Percentiles rank a stretch among this genome's conserved stretches.
Evolutionary conservation across 176 grass and related monocot species (phyloP).

Genomic region (Themeda triandra): DNA sequence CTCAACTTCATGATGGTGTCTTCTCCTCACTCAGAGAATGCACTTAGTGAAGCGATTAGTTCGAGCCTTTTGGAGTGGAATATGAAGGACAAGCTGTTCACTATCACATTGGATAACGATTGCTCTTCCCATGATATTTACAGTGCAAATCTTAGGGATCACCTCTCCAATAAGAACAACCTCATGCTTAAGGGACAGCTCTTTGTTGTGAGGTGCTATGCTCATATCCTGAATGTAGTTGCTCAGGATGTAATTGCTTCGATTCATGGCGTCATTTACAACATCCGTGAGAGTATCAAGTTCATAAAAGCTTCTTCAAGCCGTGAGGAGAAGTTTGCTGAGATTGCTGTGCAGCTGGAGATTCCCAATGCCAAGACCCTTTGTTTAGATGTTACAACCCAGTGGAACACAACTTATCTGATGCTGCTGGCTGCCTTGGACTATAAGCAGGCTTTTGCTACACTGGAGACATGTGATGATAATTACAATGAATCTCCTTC

Average conservation of each 20-base stretch:
- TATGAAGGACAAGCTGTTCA: constrained; percentile 81
- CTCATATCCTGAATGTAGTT: constrained; percentile 60
- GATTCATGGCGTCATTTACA: constrained; percentile 81
- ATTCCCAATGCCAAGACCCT: constrained; percentile 68
- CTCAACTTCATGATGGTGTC: constrained; percentile 96
- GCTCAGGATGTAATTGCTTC: constrained; percentile 90
- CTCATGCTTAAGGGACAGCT: constrained; percentile 86
- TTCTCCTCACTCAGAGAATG: constrained; percentile 89
- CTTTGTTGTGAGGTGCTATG: constrained; percentile 91
- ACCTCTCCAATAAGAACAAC: constrained; percentile 76
- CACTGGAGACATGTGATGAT: constrained; percentile 76
- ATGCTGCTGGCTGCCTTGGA: constrained; percentile 88
- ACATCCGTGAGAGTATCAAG: constrained; percentile 86
- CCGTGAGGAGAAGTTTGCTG: constrained; percentile 73
- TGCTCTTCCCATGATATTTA: constrained; percentile 94
- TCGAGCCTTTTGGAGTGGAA: constrained; percentile 65
- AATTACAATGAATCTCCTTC: constrained; percentile 85
- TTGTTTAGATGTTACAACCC: constrained; percentile 76
- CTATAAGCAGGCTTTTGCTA: constrained; percentile 66
- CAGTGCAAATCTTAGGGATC: constrained; percentile 82
- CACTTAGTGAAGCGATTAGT: constrained; percentile 77
- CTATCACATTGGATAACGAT: constrained; percentile 83
- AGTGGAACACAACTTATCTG: constrained; percentile 89
- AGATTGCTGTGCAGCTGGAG: constrained; percentile 69
- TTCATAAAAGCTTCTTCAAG: constrained; percentile 76